Percentiles rank a stretch among this genome's conserved stretches.
Evolutionary conservation across 352 stramenopile species (phyloP).

Genomic region (Phytopythium ostracodes): DNA sequence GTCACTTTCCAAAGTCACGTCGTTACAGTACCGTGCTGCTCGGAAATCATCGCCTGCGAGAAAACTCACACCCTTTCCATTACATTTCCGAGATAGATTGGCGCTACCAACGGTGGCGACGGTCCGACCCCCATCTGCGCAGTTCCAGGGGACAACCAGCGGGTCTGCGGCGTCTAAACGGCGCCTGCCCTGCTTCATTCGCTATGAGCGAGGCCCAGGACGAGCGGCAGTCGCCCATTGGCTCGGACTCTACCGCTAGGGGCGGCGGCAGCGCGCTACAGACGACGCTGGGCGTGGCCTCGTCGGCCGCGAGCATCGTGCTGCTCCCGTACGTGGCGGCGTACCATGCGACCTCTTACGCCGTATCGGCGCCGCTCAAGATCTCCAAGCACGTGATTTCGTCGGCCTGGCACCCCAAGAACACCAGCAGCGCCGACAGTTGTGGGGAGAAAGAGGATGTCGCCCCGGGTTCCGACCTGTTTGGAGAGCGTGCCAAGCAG

Average conservation of each 20-base stretch:
- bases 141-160: too few relatives aligned
- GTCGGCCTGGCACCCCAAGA: constrained; percentile 21
- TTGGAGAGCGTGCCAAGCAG: constrained; percentile 32
- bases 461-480: constrained; percentile 30
- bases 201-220: not conserved
- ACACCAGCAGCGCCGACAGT: constrained; percentile 7
- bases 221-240: not conserved
- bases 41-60: not conserved
- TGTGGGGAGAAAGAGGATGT: not conserved
- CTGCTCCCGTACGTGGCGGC: constrained; percentile 59
- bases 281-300: constrained; percentile 51
- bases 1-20: not conserved
- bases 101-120: not conserved
- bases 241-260: too few relatives aligned
- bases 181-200: not conserved
- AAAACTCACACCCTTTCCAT: not conserved
- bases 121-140: not conserved
- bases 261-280: constrained; percentile 23
- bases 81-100: not conserved
- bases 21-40: not conserved
- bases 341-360: constrained; percentile 52
- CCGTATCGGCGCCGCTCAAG: constrained; percentile 50
- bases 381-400: constrained; percentile 47
- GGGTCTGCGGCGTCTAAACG: too few relatives aligned
- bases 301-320: constrained; percentile 52